phyloP scores from a whole-genome alignment of 306 rosid species.

The Prunus mume region DNA sequence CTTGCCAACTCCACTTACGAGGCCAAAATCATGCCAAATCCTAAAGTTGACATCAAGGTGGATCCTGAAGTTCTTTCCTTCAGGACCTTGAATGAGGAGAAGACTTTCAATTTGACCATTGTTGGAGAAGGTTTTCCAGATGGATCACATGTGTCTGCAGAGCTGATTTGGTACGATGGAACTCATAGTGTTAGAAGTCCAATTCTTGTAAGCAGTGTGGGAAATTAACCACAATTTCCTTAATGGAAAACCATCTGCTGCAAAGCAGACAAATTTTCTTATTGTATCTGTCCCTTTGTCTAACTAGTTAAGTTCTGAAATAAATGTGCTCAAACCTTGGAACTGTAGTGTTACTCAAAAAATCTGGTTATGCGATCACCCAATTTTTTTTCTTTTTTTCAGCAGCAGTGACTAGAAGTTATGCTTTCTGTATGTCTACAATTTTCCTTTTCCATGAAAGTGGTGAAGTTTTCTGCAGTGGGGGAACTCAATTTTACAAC shows the following conservation, averaged over 20 bases:
- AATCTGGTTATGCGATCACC: background rate
- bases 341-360: background rate
- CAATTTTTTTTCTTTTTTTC: background rate
- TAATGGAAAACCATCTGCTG: background rate
- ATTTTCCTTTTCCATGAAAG: no score
- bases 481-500: no score
- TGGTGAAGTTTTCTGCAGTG: no score
- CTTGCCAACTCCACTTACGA: constrained; percentile 9
- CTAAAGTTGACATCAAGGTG: constrained; percentile 11
- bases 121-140: background rate
- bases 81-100: constrained; percentile 23
- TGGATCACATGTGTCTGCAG: background rate
- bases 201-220: background rate
- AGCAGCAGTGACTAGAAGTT: background rate
- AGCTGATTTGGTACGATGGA: constrained; percentile 28
- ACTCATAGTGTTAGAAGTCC: constrained; percentile 24
- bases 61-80: constrained; percentile 14
- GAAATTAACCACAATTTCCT: background rate
- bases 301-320: background rate
- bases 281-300: background rate
- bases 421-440: background rate
- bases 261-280: background rate
- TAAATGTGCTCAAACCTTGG: background rate
- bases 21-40: background rate
- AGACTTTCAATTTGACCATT: constrained; percentile 22